Evolutionary conservation across 306 rosid genomes (phyloP), one percentile per base, ranked within the genome.

Genomic region (Hippophae rhamnoides): DNA sequence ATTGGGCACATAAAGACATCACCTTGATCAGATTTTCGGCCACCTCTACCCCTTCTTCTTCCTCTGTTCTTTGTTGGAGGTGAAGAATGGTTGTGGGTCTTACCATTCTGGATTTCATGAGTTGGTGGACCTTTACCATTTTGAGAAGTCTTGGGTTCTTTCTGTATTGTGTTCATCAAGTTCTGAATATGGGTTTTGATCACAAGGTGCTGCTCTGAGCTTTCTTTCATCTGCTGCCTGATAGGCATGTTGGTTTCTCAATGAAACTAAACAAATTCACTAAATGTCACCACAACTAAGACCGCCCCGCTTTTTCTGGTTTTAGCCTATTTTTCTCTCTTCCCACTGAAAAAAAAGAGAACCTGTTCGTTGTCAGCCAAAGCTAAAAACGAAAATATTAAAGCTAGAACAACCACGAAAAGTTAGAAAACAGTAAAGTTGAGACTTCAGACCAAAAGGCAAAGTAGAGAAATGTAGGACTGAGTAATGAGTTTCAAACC

Each of bases 141-240:
- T 69, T 86, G 95, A 54, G 79, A 74, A 62, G 90, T 70, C 73
- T 81, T 92, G 8, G 85, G 77, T 46, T 76, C 75, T 61, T 85
- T 82, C 76, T 81, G 86, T 49, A 68, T 62, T 12, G 78, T 72
- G 72, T 80, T 84, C 84, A 71, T 77, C 41, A 82, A 60, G 83
- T 81, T 88, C 57, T 82, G 96, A 43, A 86, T 57, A 58, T 92
- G 85, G 79, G 94, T 65, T 82, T 88, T 86, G 80, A 92, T 82
- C 76, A 88, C 95, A 64, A 88, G 80, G 76, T 84, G 99, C 56
- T 92, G 99, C 75, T 88, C 97, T 43, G 97, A 76, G 83, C 87
- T 80, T 71, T 92, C 99, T 54, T 86, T 92, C 97, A 87, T 87
- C 60, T 73, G 94, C 60, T 73, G 94, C 79, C 95, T 76, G 62